Conservation (phyloP, 805 yeast genomes). For the Hagleromyces aurorensis region DNA sequence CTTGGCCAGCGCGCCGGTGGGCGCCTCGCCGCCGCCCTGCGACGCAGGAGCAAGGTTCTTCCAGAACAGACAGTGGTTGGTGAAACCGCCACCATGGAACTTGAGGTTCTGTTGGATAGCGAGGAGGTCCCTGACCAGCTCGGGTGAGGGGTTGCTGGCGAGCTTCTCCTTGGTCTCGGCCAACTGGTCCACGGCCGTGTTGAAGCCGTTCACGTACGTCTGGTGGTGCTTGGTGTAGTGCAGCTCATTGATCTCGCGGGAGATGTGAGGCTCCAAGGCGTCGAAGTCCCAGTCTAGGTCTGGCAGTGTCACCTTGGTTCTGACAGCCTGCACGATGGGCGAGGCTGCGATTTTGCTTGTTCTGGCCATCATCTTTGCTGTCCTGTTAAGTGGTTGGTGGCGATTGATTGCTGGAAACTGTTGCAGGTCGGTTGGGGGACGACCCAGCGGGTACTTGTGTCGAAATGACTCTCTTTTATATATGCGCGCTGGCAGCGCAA, state of each 20-base stretch:
- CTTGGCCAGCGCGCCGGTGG: conserved; percentile 48
- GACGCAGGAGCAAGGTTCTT: conserved; percentile 72
- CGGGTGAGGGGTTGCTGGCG: conserved; percentile 44
- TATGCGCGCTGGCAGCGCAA: conserved; percentile 3
- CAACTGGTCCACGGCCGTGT: conserved; percentile 66
- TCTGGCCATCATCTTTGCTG: too few relatives aligned
- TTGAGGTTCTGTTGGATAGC: conserved; percentile 68
- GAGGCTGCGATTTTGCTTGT: too few relatives aligned
- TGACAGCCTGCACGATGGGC: too few relatives aligned
- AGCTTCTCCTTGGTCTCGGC: conserved; percentile 54
- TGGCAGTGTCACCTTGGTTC: conserved; percentile 70
- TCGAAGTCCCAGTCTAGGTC: conserved; percentile 77
- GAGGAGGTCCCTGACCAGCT: conserved; percentile 29
- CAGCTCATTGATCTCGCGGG: conserved; percentile 77
- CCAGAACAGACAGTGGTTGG: conserved; percentile 85
- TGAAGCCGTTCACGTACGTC: conserved; percentile 82
- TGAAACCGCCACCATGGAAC: conserved; percentile 89
- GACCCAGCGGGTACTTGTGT: too few relatives aligned
- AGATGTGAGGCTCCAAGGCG: conserved; percentile 79
- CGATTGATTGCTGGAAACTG: too few relatives aligned
- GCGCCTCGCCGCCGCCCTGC: conserved; percentile 64
- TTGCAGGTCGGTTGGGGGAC: too few relatives aligned
- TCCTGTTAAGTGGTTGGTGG: too few relatives aligned
- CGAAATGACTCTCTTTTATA: conserved; percentile 6
- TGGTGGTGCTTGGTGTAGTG: conserved; percentile 91